phyloP scores from a whole-genome alignment of 306 rosid genomes.

The Ochetophila trinervis region DNA sequence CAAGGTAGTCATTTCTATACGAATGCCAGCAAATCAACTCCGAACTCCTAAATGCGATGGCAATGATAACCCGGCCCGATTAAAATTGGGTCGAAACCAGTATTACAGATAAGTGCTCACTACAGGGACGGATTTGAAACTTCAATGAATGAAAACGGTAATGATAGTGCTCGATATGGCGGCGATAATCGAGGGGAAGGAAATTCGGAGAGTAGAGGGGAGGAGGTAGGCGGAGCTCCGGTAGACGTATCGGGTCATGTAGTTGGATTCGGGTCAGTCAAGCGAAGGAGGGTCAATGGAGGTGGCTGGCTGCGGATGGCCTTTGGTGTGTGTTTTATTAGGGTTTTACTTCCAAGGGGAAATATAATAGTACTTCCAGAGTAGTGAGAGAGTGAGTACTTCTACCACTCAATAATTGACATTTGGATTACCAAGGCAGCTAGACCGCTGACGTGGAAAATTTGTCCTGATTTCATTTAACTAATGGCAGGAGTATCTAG shows the following conservation, averaged over 20 bases:
- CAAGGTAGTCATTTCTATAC: constrained; percentile 37
- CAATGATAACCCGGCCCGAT: constrained; percentile 7
- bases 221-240: neutral
- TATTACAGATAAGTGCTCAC: neutral
- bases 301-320: constrained; percentile 18
- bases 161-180: constrained; percentile 1
- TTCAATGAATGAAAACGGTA: constrained; percentile 15
- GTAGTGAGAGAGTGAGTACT: too few species aligned
- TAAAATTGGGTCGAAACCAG: neutral
- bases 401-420: too few species aligned
- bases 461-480: too few species aligned
- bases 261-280: constrained; percentile 8
- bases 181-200: neutral
- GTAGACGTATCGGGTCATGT: constrained; percentile 8
- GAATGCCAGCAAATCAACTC: neutral
- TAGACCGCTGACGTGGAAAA: too few species aligned
- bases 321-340: neutral
- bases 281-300: neutral
- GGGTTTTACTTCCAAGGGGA: too few species aligned
- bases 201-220: neutral
- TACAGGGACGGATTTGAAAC: neutral
- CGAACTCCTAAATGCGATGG: neutral
- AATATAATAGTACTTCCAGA: too few species aligned
- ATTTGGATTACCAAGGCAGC: too few species aligned
- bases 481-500: too few species aligned